Evolutionary conservation across 257 asterid species (phyloP).

Genomic region (Craterostigma plantagineum): DNA sequence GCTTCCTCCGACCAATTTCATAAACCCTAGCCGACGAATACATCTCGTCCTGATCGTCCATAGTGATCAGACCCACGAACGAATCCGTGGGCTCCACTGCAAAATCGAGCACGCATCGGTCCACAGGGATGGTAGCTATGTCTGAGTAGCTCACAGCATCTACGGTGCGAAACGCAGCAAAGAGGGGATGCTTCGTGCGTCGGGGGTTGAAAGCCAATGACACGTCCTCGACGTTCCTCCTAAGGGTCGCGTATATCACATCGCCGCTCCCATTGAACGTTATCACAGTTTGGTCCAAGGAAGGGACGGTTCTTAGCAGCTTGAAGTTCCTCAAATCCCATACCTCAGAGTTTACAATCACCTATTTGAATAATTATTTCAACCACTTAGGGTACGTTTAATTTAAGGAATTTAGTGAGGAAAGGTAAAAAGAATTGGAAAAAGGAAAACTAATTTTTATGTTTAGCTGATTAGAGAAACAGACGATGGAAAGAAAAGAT

Average conservation of each 20-base stretch:
- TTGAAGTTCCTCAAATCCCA: conserved; percentile 88
- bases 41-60: conserved; percentile 98
- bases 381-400: too few species aligned
- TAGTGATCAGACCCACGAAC: conserved; percentile 68
- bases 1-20: conserved; percentile 85
- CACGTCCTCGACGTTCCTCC: conserved; percentile 92
- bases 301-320: conserved; percentile 77
- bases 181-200: conserved; percentile 86
- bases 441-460: too few species aligned
- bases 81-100: conserved; percentile 92
- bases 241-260: conserved; percentile 73
- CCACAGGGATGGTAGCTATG: conserved; percentile 82
- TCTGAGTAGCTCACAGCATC: conserved; percentile 86
- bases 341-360: conserved; percentile 86
- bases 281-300: conserved; percentile 69
- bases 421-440: too few species aligned
- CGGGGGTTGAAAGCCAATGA: conserved; percentile 64
- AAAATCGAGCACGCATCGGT: conserved; percentile 89
- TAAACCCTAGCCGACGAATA: conserved; percentile 81
- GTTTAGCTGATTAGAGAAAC: too few species aligned
- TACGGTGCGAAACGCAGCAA: conserved; percentile 83
- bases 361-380: conserved; percentile 53
- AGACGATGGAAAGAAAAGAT: too few species aligned
- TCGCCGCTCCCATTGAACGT: conserved; percentile 85
- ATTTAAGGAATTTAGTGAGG: too few species aligned